A percentile compares a stretch with the other conserved stretches of the same genome.
Evolutionary conservation across 1,139 yeast genomes (phyloP).

Genomic region (Taphrina communis): DNA sequence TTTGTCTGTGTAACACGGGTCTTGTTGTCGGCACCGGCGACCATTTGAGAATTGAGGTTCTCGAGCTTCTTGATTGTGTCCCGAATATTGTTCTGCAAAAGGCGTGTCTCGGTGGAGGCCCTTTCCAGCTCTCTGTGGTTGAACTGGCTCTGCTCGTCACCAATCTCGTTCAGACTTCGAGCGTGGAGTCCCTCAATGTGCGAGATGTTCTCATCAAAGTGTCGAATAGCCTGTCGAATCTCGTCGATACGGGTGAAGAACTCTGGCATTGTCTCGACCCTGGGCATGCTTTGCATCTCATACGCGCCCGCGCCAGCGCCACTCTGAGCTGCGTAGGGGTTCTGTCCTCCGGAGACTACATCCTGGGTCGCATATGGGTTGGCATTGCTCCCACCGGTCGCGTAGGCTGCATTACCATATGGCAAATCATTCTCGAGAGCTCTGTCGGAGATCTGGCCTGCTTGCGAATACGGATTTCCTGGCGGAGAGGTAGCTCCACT

Average conservation of each 20-base stretch:
- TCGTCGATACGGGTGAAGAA: conserved; percentile 65
- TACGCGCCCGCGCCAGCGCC: conserved; percentile 21
- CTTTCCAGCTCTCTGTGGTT: conserved; percentile 78
- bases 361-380: conserved; percentile 19
- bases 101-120: conserved; percentile 76
- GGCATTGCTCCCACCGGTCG: conserved; percentile 21
- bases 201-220: conserved; percentile 76
- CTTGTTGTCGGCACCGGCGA: conserved; percentile 58
- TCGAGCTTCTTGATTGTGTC: conserved; percentile 77
- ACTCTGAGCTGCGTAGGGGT: conserved; percentile 27
- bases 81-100: conserved; percentile 76
- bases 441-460: conserved; percentile 8
- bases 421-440: conserved; percentile 34
- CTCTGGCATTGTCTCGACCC: conserved; percentile 32
- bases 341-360: not conserved
- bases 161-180: conserved; percentile 79
- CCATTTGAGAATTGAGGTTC: conserved; percentile 61
- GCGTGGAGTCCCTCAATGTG: conserved; percentile 82
- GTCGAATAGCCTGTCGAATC: conserved; percentile 78
- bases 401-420: conserved; percentile 26
- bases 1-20: conserved; percentile 92
- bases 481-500: conserved; percentile 11
- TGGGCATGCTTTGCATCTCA: conserved; percentile 35
- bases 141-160: conserved; percentile 73
- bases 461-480: conserved; percentile 25